Conservation (phyloP, 768 basidiomycete genomes). For the Favolaschia claudopus region DNA sequence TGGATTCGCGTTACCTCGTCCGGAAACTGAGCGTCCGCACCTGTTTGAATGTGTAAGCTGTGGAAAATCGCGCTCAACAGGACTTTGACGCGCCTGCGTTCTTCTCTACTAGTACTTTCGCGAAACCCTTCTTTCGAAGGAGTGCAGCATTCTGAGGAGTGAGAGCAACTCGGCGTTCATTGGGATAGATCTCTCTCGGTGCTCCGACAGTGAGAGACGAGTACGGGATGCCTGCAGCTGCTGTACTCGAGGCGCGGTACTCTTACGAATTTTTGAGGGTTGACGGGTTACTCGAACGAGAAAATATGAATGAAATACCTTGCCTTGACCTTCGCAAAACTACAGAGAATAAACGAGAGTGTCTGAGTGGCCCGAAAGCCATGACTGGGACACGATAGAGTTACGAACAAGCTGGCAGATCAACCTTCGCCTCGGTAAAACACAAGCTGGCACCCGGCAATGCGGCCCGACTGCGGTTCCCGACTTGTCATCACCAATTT, state of each 20-base stretch:
- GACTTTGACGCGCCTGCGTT: conserved; percentile 14
- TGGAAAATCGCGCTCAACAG: background rate
- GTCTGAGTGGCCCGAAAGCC: conserved; percentile 22
- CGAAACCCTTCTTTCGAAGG: conserved; percentile 85
- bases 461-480: background rate
- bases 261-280: background rate
- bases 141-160: conserved; percentile 81
- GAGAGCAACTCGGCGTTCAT: conserved; percentile 82
- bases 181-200: conserved; percentile 77
- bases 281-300: background rate
- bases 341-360: conserved; percentile 11
- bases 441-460: background rate
- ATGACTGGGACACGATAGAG: background rate
- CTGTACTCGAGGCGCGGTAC: conserved; percentile 14
- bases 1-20: conserved; percentile 54
- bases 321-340: conserved; percentile 20
- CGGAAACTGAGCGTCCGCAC: conserved; percentile 76
- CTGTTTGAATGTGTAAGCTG: conserved; percentile 52
- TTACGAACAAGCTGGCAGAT: conserved; percentile 26
- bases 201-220: conserved; percentile 78
- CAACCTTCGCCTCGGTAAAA: conserved; percentile 18
- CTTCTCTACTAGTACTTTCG: conserved; percentile 73
- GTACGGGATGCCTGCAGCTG: conserved; percentile 60
- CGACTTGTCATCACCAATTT: background rate
- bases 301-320: background rate